Base-by-base conservation (phyloP, 139 green algal genomes). In the Mesotaenium endlicherianum region DNA sequence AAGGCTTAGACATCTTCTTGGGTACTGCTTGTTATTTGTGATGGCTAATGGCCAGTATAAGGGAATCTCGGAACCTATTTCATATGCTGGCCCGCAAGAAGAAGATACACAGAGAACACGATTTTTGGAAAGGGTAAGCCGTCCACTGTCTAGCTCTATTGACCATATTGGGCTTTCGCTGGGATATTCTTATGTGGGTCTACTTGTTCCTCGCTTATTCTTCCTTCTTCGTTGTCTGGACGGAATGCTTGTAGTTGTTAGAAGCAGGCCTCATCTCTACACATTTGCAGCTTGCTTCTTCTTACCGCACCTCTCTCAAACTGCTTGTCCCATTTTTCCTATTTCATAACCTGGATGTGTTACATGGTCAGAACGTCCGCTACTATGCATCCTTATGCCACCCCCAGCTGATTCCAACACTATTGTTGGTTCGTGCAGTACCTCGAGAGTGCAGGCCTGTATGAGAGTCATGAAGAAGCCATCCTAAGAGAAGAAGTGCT, bases 401-500 rank as follows among this genome's bases (percentile, higher is more conserved):
- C 26, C 26, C 26, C 20, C 53, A 34, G 20, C 26, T 64, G 53
- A 34, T 26, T 64, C 53, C 53, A 34, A 26, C 20, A 20, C 53
- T 64, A 26, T 34, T 64, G 26, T 64, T 64, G 20, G 26, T 26
- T 72, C 43, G 68, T 70, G 85, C 87, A 93, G 91, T 91, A 88
- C 39, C 67, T 94, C 1, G 70, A 82, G 20, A 50, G 79, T 2
- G 60, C 86, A 6, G 82, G 80, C 20, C 81, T 95, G 17, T 95
- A 93, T 72, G 93, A 95, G 75, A 82, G 76, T 4, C 17, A 76
- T 0, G 89, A 90, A 2, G 92, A 95, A 72, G 70, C 80, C 0
- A 2, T 84, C 1, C 72, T 86, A 3, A 86, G 93, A 5, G 91
- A 94, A 70, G 91, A 95, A 31, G 92, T 95, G 30, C 86, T 89